A percentile compares a stretch with the other conserved stretches of the same genome.
Evolutionary conservation across 192 early-diverging fungal species (phyloP).

Genomic region (Mortierella alpina): DNA sequence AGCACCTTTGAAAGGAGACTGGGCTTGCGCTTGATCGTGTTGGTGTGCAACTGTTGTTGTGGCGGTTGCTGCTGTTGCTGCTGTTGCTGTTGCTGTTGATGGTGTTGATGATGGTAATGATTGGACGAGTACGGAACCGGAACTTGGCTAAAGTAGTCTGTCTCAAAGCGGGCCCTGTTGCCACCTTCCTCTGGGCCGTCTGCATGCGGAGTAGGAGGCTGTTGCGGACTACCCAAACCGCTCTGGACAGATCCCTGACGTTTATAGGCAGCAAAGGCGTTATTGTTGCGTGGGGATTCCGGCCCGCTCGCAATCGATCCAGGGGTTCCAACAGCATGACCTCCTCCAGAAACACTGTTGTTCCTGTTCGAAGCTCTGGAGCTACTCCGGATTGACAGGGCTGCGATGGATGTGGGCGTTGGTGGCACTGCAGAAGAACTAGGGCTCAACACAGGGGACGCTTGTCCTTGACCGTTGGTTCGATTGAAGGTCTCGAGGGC

Average conservation of each 20-base stretch:
- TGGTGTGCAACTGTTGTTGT: background rate
- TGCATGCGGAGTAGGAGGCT: background rate
- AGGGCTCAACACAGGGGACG: background rate
- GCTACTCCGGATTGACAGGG: slow-evolving; percentile 33
- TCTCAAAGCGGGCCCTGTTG: background rate
- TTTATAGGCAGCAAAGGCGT: background rate
- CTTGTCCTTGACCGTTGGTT: background rate
- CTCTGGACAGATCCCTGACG: slow-evolving; percentile 14
- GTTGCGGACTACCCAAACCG: slow-evolving; percentile 8
- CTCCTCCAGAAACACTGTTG: background rate
- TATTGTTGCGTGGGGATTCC: slow-evolving; percentile 6
- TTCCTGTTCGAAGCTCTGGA: slow-evolving; percentile 29
- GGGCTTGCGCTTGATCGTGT: slow-evolving; percentile 5
- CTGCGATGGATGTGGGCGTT: slow-evolving; percentile 27
- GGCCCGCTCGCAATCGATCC: slow-evolving; percentile 8
- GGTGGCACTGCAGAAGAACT: slow-evolving; percentile 9
- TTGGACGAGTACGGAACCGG: background rate
- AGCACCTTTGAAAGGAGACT: slow-evolving; percentile 19
- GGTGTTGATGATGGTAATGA: slow-evolving; percentile 18
- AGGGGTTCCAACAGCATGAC: slow-evolving; percentile 11
- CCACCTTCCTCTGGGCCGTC: background rate
- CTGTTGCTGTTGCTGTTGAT: slow-evolving; percentile 25
- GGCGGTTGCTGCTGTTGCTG: slow-evolving; percentile 27
- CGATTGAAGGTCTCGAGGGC: slow-evolving; percentile 30
- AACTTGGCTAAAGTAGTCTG: slow-evolving; percentile 30